Conservation (phyloP, 148 eudicot species). For the Salicornia ramosissima region DNA sequence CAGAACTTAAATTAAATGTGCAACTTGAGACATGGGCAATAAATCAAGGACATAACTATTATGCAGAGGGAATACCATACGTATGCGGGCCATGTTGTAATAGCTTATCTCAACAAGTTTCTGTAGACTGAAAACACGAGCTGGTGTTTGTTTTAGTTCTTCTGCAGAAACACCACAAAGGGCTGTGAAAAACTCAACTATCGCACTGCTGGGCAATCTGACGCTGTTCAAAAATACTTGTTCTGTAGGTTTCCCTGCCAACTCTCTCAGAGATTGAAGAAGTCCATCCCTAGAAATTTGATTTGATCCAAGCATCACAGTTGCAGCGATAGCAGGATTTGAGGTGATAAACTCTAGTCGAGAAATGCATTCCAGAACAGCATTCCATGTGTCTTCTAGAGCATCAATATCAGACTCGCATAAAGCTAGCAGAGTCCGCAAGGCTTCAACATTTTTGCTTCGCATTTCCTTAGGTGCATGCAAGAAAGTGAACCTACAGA, state of each 20-base stretch:
- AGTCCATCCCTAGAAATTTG: conserved; percentile 91
- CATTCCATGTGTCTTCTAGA: conserved; percentile 95
- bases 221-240: conserved; percentile 88
- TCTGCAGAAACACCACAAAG: conserved; percentile 90
- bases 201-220: conserved; percentile 88
- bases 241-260: conserved; percentile 91
- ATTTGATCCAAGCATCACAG: conserved; percentile 93
- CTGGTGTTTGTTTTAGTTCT: conserved; percentile 83
- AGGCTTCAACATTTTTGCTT: conserved; percentile 94
- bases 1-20: background rate
- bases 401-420: conserved; percentile 78
- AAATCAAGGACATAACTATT: conserved; percentile 15
- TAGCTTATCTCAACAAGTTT: conserved; percentile 99
- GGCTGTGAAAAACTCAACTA: conserved; percentile 95
- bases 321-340: conserved; percentile 68
- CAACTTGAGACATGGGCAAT: background rate
- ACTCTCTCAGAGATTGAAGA: conserved; percentile 75
- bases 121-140: conserved; percentile 96
- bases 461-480: conserved; percentile 99
- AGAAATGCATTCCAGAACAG: conserved; percentile 89
- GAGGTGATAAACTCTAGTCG: conserved; percentile 83
- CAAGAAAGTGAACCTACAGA: conserved; percentile 79
- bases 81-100: conserved; percentile 98
- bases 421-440: conserved; percentile 67
- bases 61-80: conserved; percentile 64